These are phyloP conservation scores for Trichoderma sp. DNA, from an alignment of 2,329 filamentous ascomycete species.

Conservation along the genomic window DNA sequence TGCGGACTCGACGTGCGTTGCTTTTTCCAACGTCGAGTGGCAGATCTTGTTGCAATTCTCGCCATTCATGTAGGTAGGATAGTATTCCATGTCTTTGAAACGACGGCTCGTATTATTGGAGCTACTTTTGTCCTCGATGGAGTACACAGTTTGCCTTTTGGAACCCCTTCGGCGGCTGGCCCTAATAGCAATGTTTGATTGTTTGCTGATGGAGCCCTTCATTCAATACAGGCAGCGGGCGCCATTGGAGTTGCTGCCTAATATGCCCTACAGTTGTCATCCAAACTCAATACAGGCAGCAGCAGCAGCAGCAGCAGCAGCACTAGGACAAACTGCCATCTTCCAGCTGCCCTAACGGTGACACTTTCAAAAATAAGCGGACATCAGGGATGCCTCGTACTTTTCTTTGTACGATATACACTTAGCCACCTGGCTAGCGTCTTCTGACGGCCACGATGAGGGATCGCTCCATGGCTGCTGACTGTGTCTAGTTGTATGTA, in stretches of 20 bases:
- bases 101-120: neutral
- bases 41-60: neutral
- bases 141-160: neutral
- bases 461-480: constrained; percentile 1
- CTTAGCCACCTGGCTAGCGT: neutral
- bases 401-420: neutral
- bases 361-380: constrained; percentile 5
- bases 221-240: neutral
- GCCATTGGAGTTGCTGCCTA: neutral
- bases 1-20: neutral
- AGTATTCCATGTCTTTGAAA: neutral
- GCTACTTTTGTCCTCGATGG: neutral
- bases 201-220: constrained; percentile 4
- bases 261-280: neutral
- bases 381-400: neutral
- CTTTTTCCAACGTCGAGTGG: neutral
- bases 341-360: neutral
- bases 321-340: neutral
- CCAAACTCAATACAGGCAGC: neutral
- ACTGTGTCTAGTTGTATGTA: constrained; percentile 1
- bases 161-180: neutral
- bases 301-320: neutral
- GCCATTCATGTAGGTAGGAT: too few relatives aligned
- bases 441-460: neutral
- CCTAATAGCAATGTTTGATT: neutral